phyloP scores from a whole-genome alignment of 345 rosid genomes.

The Brassica incana region DNA sequence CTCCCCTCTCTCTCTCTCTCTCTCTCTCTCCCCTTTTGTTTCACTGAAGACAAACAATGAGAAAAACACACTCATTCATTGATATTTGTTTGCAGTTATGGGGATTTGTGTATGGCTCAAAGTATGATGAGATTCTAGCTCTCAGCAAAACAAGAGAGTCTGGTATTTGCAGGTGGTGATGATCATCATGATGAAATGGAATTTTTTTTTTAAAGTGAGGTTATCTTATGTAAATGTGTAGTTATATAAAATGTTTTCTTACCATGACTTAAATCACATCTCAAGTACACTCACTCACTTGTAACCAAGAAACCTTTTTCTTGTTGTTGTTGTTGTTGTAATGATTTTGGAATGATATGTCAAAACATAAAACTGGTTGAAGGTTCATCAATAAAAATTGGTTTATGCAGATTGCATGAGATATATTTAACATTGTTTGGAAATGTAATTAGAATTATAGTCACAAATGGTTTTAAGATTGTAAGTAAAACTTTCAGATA shows the following conservation, averaged over 20 bases:
- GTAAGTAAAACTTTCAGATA: neutral
- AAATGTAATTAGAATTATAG: too few species aligned
- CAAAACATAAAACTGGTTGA: neutral
- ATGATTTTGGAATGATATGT: conserved; percentile 10
- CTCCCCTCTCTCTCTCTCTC: too few species aligned
- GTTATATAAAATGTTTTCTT: conserved; percentile 5
- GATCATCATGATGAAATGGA: conserved; percentile 19
- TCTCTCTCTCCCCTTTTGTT: neutral
- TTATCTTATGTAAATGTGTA: conserved; percentile 25
- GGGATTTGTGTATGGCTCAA: conserved; percentile 88
- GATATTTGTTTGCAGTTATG: conserved; percentile 59
- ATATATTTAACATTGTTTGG: neutral
- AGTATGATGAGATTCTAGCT: conserved; percentile 81
- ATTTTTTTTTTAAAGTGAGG: neutral
- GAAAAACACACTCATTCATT: neutral
- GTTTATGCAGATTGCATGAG: neutral
- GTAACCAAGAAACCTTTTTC: neutral
- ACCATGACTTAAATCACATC: conserved; percentile 9
- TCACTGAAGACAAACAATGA: neutral
- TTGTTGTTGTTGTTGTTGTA: neutral
- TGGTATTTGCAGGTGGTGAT: conserved; percentile 81
- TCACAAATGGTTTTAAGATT: too few species aligned
- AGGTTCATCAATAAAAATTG: neutral
- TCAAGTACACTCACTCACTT: conserved; percentile 1
- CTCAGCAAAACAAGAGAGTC: conserved; percentile 62